Conservation (phyloP, 1,284 basidiomycete genomes). For the Cryptococcus jaspeensis region DNA sequence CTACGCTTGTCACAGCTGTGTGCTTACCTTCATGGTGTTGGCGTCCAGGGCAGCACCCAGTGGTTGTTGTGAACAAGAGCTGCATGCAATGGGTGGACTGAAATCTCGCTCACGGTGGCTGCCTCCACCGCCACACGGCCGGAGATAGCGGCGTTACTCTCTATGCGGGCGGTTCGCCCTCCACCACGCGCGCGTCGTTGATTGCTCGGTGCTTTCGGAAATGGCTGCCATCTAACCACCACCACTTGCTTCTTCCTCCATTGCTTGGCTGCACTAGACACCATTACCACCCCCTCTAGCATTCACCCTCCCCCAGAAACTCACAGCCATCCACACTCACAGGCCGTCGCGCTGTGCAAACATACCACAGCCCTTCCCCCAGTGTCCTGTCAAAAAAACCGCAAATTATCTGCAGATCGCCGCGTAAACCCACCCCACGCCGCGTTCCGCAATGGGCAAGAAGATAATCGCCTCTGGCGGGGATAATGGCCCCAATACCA, state of each 20-base stretch:
- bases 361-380: neutral
- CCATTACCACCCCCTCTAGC: neutral
- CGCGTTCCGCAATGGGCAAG: conserved; percentile 27
- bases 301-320: neutral
- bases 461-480: conserved; percentile 30
- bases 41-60: neutral
- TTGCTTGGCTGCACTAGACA: neutral
- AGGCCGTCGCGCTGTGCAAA: too few relatives aligned
- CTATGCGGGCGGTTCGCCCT: conserved; percentile 1
- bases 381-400: neutral
- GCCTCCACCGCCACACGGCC: conserved; percentile 1
- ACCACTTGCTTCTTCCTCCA: too few relatives aligned
- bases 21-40: conserved; percentile 28
- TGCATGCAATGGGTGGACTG: neutral
- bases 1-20: neutral
- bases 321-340: too few relatives aligned
- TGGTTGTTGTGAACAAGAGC: neutral
- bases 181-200: conserved; percentile 14
- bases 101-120: neutral
- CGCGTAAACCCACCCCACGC: too few relatives aligned
- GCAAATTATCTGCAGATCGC: too few relatives aligned
- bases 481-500: conserved; percentile 35
- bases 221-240: neutral
- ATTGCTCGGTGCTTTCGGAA: neutral
- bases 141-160: neutral